A percentile compares a stretch with the other conserved stretches of the same genome.
Conservation (phyloP, 139 green algal genomes). For the Chlorella sp. region DNA sequence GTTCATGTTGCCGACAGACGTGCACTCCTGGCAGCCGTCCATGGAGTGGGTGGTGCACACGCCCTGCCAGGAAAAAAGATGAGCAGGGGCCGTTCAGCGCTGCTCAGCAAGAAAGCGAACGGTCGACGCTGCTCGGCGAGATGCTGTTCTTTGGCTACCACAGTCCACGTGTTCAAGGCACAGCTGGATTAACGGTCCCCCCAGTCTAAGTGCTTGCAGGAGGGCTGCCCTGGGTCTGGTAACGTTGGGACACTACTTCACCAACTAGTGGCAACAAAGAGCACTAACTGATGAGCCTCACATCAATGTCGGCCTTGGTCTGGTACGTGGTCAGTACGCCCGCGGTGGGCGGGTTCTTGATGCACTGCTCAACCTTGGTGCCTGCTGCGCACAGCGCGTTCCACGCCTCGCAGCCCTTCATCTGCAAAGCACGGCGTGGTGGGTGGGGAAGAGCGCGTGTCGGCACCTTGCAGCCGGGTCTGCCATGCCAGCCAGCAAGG, state of each 20-base stretch:
- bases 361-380: slow-evolving; percentile 35
- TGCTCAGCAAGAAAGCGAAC: too few relatives aligned
- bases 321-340: slow-evolving; percentile 21
- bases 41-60: slow-evolving; percentile 41
- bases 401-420: slow-evolving; percentile 33
- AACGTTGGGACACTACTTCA: too few relatives aligned
- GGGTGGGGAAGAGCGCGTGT: too few relatives aligned
- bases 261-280: too few relatives aligned
- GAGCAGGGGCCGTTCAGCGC: too few relatives aligned
- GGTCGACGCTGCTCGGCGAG: background rate
- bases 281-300: too few relatives aligned
- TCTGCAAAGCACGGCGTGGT: background rate
- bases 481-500: too few relatives aligned
- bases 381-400: slow-evolving; percentile 26
- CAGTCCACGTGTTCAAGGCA: too few relatives aligned
- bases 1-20: slow-evolving; percentile 2
- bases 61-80: background rate
- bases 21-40: slow-evolving; percentile 42
- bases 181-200: too few relatives aligned
- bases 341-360: background rate
- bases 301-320: slow-evolving; percentile 11
- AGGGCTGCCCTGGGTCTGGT: too few relatives aligned
- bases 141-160: background rate
- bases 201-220: too few relatives aligned
- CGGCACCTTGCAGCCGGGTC: too few relatives aligned